Percentiles rank a stretch among this genome's conserved stretches.
Conservation (phyloP, 2,329 filamentous ascomycete species). For the Clonostachys sp. region DNA sequence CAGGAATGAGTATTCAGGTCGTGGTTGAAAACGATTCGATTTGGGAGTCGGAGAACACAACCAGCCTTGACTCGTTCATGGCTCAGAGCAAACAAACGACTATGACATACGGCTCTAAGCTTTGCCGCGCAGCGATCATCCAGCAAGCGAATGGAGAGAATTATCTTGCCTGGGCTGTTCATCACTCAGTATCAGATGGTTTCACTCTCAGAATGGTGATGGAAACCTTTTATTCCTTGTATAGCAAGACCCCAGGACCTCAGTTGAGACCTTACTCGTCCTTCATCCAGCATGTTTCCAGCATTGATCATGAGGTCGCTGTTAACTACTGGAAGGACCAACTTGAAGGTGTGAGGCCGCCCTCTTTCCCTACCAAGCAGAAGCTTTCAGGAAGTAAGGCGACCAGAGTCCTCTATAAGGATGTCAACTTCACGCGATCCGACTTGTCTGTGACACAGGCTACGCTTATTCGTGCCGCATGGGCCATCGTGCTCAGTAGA, state of each 20-base stretch:
- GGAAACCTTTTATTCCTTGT: conserved; percentile 1
- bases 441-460: conserved; percentile 7
- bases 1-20: conserved; percentile 4
- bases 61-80: not conserved
- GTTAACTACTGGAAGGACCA: not conserved
- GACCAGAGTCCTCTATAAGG: not conserved
- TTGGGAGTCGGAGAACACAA: not conserved
- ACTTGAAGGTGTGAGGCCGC: conserved; percentile 3
- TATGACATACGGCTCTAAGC: conserved; percentile 1
- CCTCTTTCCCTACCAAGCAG: conserved; percentile 1
- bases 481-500: not conserved
- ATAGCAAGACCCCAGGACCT: not conserved
- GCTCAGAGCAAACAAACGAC: conserved; percentile 14
- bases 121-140: not conserved
- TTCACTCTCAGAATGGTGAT: conserved; percentile 7
- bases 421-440: not conserved
- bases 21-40: conserved; percentile 4
- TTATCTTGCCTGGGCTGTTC: conserved; percentile 14
- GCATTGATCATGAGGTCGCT: conserved; percentile 10
- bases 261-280: conserved; percentile 21
- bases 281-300: conserved; percentile 33
- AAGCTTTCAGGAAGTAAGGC: not conserved
- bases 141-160: not conserved
- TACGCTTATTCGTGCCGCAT: conserved; percentile 8
- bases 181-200: conserved; percentile 19